A percentile compares a stretch with the other conserved stretches of the same genome.
Conservation (phyloP, 768 basidiomycete genomes). For the Hericium coralloides region DNA sequence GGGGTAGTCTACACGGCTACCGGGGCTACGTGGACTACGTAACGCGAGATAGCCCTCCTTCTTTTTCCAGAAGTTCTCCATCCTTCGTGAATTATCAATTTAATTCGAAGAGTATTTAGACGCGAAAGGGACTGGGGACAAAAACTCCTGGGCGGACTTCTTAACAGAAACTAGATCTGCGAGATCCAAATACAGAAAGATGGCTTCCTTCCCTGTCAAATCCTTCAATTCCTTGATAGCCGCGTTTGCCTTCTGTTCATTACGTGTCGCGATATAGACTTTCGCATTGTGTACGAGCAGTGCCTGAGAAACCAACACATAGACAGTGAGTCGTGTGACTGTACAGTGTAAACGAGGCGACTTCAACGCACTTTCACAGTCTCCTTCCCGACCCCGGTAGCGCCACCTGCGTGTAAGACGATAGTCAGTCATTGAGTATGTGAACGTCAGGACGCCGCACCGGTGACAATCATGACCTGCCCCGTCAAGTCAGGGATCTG, state of each 20-base stretch:
- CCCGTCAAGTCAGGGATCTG: slow-evolving; percentile 16
- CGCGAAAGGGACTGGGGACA: background rate
- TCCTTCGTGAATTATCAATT: too few relatives aligned
- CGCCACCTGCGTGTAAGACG: slow-evolving; percentile 19
- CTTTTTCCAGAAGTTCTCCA: too few relatives aligned
- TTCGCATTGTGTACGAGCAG: slow-evolving; percentile 8
- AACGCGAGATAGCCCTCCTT: too few relatives aligned
- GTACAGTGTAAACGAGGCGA: too few relatives aligned
- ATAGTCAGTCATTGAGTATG: background rate
- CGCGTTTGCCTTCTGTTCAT: background rate
- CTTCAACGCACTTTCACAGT: slow-evolving; percentile 37
- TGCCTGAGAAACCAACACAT: background rate
- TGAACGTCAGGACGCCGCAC: background rate
- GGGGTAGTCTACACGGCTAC: background rate
- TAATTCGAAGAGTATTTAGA: too few relatives aligned
- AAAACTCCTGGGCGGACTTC: slow-evolving; percentile 1
- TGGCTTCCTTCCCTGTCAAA: slow-evolving; percentile 3
- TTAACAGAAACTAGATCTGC: background rate
- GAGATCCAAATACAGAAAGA: slow-evolving; percentile 7
- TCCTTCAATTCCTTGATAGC: slow-evolving; percentile 4
- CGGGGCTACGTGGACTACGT: too few relatives aligned
- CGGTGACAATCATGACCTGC: slow-evolving; percentile 15
- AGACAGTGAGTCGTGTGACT: too few relatives aligned
- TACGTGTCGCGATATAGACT: slow-evolving; percentile 9
- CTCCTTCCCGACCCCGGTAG: slow-evolving; percentile 47